Base-by-base conservation (phyloP, 352 stramenopile genomes). In the Globisporangium solare region DNA sequence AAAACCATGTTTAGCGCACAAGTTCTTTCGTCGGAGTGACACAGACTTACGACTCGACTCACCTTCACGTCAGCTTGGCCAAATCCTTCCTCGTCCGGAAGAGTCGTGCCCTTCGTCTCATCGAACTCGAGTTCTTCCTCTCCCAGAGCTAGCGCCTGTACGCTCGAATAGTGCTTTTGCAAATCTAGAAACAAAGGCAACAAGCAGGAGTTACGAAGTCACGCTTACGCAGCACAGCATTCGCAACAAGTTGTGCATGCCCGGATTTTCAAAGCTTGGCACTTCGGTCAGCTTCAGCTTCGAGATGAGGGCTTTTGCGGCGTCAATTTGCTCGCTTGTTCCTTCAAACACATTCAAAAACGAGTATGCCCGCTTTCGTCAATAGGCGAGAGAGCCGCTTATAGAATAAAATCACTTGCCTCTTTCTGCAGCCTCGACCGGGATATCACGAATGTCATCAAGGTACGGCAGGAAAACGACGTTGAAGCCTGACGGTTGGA, bases 241-340 rank as follows among this genome's bases (percentile, higher is more conserved):
- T 27, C 3, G 18, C n/a, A 8, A 15, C 10, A 6, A 43, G 3
- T 43, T n/a, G 12, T n/a, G 39, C 51, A 17, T 31, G 88, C 83
- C 83, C 60, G 81, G 84, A 54, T 94, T 94, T 60, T 94, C 79
- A 47, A 94, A 94, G 40, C 67, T 89, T 0, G 81, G 84, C n/a
- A 86, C 51, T 52, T 87, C 82, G 14, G 65, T 60, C 39, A 94
- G 58, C 55, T 88, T 89, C 20, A 94, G 66, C 50, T 81, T 89
- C 3, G 70, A 67, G 14, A 94, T 90, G 15, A 94, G 61, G 41
- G 73, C 49, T 59, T 83, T 89, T 1, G 84, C 84, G 1, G 71
- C 71, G 13, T 87, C 67, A 41, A 90, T 66, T 63, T 90, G 78
- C 14, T 88, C 77, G 3, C 70, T 54, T 1, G 54, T 62, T 3